These are phyloP conservation scores for Curvularia eragrostidis DNA, from an alignment of 2,329 filamentous ascomycete species.

Conservation along the genomic window DNA sequence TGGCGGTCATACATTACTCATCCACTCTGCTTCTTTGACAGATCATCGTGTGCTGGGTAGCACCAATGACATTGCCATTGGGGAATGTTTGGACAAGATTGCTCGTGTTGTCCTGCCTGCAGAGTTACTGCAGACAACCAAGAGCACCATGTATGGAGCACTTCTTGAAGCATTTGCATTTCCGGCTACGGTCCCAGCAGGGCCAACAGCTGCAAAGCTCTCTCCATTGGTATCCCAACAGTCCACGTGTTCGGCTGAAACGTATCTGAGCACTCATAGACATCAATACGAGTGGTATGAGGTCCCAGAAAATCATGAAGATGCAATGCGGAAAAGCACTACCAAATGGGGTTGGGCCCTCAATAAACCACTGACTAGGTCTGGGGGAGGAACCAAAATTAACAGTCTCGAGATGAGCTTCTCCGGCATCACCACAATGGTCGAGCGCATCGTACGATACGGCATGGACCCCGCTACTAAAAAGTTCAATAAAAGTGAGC, in stretches of 20 bases:
- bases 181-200: slow-evolving; percentile 44
- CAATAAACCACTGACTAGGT: slow-evolving; percentile 68
- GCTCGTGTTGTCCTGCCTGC: slow-evolving; percentile 77
- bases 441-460: slow-evolving; percentile 63
- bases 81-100: slow-evolving; percentile 87
- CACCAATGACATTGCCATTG: slow-evolving; percentile 82
- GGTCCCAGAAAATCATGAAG: slow-evolving; percentile 65
- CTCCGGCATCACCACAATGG: slow-evolving; percentile 70
- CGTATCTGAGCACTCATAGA: slow-evolving; percentile 26
- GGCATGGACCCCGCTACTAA: slow-evolving; percentile 39
- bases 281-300: slow-evolving; percentile 59
- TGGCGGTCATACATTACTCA: slow-evolving; percentile 88
- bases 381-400: slow-evolving; percentile 41
- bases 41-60: slow-evolving; percentile 76
- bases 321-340: slow-evolving; percentile 59
- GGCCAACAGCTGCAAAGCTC: slow-evolving; percentile 5
- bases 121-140: slow-evolving; percentile 60
- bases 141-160: slow-evolving; percentile 79
- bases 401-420: slow-evolving; percentile 60
- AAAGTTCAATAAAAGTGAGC: slow-evolving; percentile 38
- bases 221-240: not conserved
- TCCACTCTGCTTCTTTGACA: slow-evolving; percentile 72
- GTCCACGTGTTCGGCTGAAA: slow-evolving; percentile 24
- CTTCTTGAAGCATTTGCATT: slow-evolving; percentile 83
- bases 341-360: slow-evolving; percentile 71